Base-by-base conservation (phyloP, 148 eudicot genomes). In the Spergularia bocconei region DNA sequence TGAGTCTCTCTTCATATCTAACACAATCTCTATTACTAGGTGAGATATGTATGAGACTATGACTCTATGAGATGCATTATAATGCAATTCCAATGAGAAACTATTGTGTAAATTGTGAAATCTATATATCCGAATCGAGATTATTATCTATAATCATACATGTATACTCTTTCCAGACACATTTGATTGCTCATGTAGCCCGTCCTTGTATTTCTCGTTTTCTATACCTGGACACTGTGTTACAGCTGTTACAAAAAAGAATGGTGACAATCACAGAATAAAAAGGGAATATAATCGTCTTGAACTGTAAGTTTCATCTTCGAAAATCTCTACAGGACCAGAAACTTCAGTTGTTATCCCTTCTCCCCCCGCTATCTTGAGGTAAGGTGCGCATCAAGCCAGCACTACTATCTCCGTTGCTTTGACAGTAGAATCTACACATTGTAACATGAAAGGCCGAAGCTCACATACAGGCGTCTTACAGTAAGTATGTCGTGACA, bases 241-340 rank as follows among this genome's bases (percentile, higher is more conserved):
- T 69, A 79, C 82, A 79, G 0, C 62, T 75, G 6, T 71, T 55
- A 62, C 52, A 60, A 75, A 75, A 79, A 79, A 69, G 71, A 79
- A 79, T 75, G 75, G 53, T 74, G 38, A 53, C 56, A 41, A 6
- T 63, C 23, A 7, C 11, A n/a, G 7, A 50, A 20, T 4, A 58
- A n/a, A 50, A 9, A 25, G 7, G 29, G 2, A 21, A 19, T 48
- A 38, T 61, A 48, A n/a, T 58, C 47, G 52, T 16, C 66, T 60
- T 5, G n/a, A 71, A 19, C 52, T 25, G 25, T 23, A 10, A 38
- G 58, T 55, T 57, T 38, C 36, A 36, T 47, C 39, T 33, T 70
- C 71, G 57, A 33, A 25, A 41, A 33, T 20, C 39, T 47, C 20
- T 1, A 38, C 48, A 52, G n/a, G n/a, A 33, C 48, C 47, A 5